Evolutionary conservation across 106 monocot genomes (phyloP), one percentile per base, ranked within the genome.

Genomic region (Allium cepa): DNA sequence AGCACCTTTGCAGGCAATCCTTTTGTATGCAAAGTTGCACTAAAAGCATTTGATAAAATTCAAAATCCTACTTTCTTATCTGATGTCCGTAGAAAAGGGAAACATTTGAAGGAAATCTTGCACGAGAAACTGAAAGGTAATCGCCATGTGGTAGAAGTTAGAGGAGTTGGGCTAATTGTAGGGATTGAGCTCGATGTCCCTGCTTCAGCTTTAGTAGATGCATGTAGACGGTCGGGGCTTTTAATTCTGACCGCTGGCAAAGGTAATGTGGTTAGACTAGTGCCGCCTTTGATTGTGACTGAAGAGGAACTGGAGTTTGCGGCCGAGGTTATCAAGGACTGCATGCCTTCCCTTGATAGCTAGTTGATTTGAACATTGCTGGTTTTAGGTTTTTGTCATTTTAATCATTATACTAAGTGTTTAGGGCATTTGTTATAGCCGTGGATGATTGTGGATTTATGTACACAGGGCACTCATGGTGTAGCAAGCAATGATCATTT

Each of bases 1-100:
- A 92, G 88, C 70, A 96, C 95, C 13, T 96, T 91, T 10, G 91
- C 88, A 0, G 95, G 95, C 17, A 74, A 82, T 0, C 92, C 91
- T 36, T 76, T 96, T 47, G 82, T 88, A 0, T 88, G 92, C 61
- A 81, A 80, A 57, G 81, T 88, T 22, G 91, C 95, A 14, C 74
- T 96, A 15, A 60, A 86, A 1, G 88, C 86, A 11, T 64, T 96
- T 3, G 68, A 96, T 47, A 96, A 92, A 72, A 88, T 96, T 58
- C 67, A 77, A 69, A 64, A 78, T 1, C 78, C 88, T 15, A 58
- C 53, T 45, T 96, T 96, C 78, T 71, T 96, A 62, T 73, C 65
- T 2, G 69, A 69, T 53, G 84, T 96, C 18, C 56, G 75, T 17
- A 78, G 70, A 14, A 96, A 92, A 64, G 96, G 96, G 3, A 49